phyloP scores from a whole-genome alignment of 257 asterid genomes.

The Handroanthus guayacan region DNA sequence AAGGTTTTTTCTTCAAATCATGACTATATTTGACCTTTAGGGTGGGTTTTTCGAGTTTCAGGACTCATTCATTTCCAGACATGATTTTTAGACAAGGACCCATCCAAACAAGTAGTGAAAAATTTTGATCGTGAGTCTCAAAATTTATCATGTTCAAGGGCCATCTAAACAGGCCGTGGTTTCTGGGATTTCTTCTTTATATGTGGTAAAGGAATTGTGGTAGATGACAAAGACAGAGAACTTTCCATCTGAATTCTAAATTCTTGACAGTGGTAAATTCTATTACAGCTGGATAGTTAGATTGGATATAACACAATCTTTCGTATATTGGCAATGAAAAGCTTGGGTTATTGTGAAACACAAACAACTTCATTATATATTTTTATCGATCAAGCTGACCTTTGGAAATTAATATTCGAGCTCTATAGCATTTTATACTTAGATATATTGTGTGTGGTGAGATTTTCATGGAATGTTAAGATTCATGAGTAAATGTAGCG shows the following conservation, averaged over 20 bases:
- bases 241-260: neutral
- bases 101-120: no score
- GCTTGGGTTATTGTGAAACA: neutral
- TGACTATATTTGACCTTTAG: no score
- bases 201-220: no score
- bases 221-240: no score
- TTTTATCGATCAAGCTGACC: neutral
- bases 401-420: neutral
- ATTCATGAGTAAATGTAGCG: neutral
- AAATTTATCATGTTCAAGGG: no score
- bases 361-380: neutral
- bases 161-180: no score
- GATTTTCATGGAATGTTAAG: neutral
- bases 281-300: neutral
- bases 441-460: neutral
- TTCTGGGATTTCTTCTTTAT: no score
- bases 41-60: no score
- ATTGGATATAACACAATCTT: neutral
- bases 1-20: no score
- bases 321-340: neutral
- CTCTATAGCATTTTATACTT: neutral
- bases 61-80: no score
- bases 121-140: no score
- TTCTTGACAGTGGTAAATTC: neutral
- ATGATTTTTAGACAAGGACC: no score